phyloP scores from a whole-genome alignment of 441 rosid genomes.

The Geranium incanum region DNA sequence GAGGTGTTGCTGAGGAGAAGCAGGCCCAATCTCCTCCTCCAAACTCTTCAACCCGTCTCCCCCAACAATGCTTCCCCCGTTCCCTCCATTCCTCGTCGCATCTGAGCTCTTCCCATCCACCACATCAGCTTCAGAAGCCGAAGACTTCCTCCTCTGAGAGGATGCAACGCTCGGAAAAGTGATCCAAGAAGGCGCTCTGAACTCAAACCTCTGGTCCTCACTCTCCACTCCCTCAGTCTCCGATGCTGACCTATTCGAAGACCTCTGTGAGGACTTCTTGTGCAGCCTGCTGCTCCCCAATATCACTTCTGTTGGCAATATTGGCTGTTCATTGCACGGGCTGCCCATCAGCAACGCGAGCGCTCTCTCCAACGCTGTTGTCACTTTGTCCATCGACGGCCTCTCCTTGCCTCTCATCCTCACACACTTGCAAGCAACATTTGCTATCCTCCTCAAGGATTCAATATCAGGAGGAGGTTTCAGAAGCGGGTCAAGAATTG shows the following conservation, averaged over 20 bases:
- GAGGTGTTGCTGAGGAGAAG: conserved; percentile 26
- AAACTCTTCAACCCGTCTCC: conserved; percentile 24
- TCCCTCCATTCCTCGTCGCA: not conserved
- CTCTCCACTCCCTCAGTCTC: conserved; percentile 21
- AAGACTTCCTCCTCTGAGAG: conserved; percentile 27
- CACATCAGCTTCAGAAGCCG: conserved; percentile 24
- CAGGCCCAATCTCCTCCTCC: conserved; percentile 28
- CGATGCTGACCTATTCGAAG: conserved; percentile 22
- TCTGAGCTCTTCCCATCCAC: conserved; percentile 26
- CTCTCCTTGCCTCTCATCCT: conserved; percentile 29
- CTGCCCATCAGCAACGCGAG: conserved; percentile 28
- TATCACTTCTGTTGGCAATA: conserved; percentile 25
- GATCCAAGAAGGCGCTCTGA: conserved; percentile 28
- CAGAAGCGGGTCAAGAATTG: conserved; percentile 20
- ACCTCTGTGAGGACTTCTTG: conserved; percentile 27
- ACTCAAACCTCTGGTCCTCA: conserved; percentile 27
- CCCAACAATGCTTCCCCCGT: not conserved
- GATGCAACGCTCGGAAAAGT: conserved; percentile 28
- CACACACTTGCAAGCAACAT: conserved; percentile 27
- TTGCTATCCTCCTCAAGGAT: conserved; percentile 23
- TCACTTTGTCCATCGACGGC: conserved; percentile 28
- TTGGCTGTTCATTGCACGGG: conserved; percentile 25
- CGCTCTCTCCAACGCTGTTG: conserved; percentile 25
- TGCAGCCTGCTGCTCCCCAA: conserved; percentile 25
- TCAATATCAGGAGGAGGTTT: conserved; percentile 18